phyloP scores from a whole-genome alignment of 345 rosid genomes.

The Erodium maritimum region DNA sequence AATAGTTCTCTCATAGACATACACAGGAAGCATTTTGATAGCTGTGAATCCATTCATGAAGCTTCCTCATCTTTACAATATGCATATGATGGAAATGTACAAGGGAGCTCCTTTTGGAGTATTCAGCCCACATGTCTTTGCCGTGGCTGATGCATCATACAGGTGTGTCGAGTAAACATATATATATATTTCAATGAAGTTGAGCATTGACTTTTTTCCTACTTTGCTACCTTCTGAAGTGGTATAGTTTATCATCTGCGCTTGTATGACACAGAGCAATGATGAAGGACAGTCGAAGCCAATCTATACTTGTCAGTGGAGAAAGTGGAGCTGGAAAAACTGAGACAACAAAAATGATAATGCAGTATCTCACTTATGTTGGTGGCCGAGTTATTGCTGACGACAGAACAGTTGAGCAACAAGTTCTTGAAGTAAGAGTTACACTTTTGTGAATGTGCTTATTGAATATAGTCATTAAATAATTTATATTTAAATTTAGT shows the following conservation, averaged over 20 bases:
- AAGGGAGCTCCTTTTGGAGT: slow-evolving; percentile 95
- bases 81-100: slow-evolving; percentile 97
- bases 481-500: background rate
- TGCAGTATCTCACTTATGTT: slow-evolving; percentile 95
- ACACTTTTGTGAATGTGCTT: slow-evolving; percentile 1
- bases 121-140: slow-evolving; percentile 98
- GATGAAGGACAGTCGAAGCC: slow-evolving; percentile 76
- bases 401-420: slow-evolving; percentile 89
- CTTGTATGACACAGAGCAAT: slow-evolving; percentile 62
- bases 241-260: slow-evolving; percentile 17
- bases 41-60: slow-evolving; percentile 96
- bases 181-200: slow-evolving; percentile 1
- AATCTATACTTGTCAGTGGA: slow-evolving; percentile 94
- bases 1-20: slow-evolving; percentile 39
- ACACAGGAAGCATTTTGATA: slow-evolving; percentile 95
- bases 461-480: background rate
- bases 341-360: slow-evolving; percentile 95
- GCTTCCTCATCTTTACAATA: slow-evolving; percentile 96
- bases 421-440: slow-evolving; percentile 86
- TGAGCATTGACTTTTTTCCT: slow-evolving; percentile 6
- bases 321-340: slow-evolving; percentile 99
- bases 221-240: slow-evolving; percentile 10
- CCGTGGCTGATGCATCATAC: slow-evolving; percentile 94
- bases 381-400: slow-evolving; percentile 91
- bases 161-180: slow-evolving; percentile 31